These are phyloP conservation scores for Lonicera japonica DNA, from an alignment of 129 eudicot species.

Conservation along the genomic window DNA sequence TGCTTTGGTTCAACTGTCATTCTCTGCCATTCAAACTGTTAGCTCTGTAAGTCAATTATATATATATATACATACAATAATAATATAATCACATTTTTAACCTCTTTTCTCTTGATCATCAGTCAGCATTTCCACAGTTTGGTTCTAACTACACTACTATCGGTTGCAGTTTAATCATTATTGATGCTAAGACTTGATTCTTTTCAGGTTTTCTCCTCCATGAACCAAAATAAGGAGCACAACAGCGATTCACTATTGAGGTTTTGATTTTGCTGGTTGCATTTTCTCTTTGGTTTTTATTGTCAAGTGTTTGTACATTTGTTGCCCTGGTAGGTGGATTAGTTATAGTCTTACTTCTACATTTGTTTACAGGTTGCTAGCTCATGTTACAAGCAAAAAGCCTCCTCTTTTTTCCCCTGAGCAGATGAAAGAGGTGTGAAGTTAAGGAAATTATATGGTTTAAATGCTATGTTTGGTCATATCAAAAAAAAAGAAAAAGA, in stretches of 20 bases:
- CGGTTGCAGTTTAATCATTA: neutral
- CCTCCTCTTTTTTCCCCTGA: slow-evolving; percentile 52
- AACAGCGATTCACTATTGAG: slow-evolving; percentile 42
- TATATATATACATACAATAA: neutral
- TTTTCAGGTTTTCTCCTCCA: slow-evolving; percentile 67
- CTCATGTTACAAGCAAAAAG: slow-evolving; percentile 41
- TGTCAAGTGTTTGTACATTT: neutral
- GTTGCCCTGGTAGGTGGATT: slow-evolving; percentile 1
- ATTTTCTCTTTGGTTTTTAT: neutral
- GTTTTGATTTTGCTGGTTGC: slow-evolving; percentile 26
- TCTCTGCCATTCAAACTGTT: slow-evolving; percentile 48
- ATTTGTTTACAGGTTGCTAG: slow-evolving; percentile 49
- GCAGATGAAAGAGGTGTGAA: slow-evolving; percentile 69
- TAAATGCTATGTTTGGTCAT: too few species aligned
- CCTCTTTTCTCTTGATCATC: too few species aligned
- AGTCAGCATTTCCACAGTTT: too few species aligned
- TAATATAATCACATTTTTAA: too few species aligned
- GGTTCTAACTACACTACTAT: neutral
- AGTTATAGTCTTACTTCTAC: slow-evolving; percentile 9
- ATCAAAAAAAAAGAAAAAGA: too few species aligned
- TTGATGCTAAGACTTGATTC: slow-evolving; percentile 7
- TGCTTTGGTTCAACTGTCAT: slow-evolving; percentile 43
- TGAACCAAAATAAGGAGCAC: slow-evolving; percentile 48
- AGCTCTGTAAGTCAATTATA: slow-evolving; percentile 47
- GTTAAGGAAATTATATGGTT: slow-evolving; percentile 7